These are phyloP conservation scores for Xylaria acuta DNA, from an alignment of 495 filamentous ascomycete genomes.

Conservation along the genomic window DNA sequence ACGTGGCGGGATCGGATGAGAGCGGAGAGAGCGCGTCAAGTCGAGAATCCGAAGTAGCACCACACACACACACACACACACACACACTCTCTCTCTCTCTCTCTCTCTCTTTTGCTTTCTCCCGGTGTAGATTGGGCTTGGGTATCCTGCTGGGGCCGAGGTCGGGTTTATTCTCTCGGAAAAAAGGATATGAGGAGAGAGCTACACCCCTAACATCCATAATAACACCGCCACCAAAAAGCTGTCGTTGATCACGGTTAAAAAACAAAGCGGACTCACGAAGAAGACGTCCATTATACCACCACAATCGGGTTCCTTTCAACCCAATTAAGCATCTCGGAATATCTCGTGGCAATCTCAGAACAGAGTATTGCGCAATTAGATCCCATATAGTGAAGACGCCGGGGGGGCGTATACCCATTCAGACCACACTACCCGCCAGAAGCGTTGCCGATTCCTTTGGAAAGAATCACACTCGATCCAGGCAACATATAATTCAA, in stretches of 20 bases:
- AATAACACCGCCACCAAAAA: neutral
- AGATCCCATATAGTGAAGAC: neutral
- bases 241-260: neutral
- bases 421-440: neutral
- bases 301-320: neutral
- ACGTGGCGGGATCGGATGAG: constrained; percentile 35
- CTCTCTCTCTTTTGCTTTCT: neutral
- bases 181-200: neutral
- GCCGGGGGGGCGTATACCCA: neutral
- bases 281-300: neutral
- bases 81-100: no score
- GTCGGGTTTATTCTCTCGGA: neutral
- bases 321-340: neutral
- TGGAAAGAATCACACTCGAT: neutral
- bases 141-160: neutral
- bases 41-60: neutral
- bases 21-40: neutral
- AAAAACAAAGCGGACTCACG: neutral
- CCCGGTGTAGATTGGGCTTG: neutral
- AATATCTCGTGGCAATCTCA: neutral
- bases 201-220: neutral
- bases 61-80: no score
- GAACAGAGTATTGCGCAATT: neutral
- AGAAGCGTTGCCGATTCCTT: neutral
- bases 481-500: neutral